Percentiles rank a stretch among this genome's conserved stretches.
Evolutionary conservation across 2,329 filamentous ascomycete species (phyloP).

Genomic region (Talaromyces sp.): DNA sequence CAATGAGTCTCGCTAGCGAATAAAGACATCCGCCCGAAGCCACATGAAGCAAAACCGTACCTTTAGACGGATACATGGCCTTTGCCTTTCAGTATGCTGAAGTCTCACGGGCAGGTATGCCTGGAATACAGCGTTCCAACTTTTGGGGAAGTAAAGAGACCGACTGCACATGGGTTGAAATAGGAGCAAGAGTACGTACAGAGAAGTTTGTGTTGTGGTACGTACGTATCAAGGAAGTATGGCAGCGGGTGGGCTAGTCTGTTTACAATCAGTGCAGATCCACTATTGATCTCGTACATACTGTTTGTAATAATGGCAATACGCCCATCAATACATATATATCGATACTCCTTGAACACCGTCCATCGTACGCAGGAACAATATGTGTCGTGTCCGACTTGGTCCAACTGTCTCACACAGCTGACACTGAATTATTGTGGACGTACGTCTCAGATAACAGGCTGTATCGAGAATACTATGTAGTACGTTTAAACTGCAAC

Average conservation of each 20-base stretch:
- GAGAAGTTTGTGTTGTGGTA: not conserved
- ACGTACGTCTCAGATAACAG: too few relatives aligned
- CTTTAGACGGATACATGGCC: not conserved
- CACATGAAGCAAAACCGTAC: not conserved
- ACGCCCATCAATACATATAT: not conserved
- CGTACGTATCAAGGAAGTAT: not conserved
- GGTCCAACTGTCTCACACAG: not conserved
- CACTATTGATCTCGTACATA: not conserved
- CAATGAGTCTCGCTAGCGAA: not conserved
- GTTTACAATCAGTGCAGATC: not conserved
- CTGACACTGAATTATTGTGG: not conserved
- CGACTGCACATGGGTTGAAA: not conserved
- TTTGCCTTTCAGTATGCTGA: not conserved
- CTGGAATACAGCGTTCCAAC: too few relatives aligned
- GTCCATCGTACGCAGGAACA: not conserved
- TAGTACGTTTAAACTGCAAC: too few relatives aligned
- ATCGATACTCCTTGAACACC: not conserved
- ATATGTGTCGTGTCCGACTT: not conserved
- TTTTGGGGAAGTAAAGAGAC: too few relatives aligned
- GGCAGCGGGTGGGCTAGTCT: constrained; percentile 1
- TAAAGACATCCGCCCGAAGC: not conserved
- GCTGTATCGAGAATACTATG: not conserved
- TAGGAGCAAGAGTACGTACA: not conserved
- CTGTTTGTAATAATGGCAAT: not conserved
- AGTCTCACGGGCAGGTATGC: too few relatives aligned